Evolutionary conservation across 2,329 filamentous ascomycete genomes (phyloP).

Genomic region (Sporothrix luriei): DNA sequence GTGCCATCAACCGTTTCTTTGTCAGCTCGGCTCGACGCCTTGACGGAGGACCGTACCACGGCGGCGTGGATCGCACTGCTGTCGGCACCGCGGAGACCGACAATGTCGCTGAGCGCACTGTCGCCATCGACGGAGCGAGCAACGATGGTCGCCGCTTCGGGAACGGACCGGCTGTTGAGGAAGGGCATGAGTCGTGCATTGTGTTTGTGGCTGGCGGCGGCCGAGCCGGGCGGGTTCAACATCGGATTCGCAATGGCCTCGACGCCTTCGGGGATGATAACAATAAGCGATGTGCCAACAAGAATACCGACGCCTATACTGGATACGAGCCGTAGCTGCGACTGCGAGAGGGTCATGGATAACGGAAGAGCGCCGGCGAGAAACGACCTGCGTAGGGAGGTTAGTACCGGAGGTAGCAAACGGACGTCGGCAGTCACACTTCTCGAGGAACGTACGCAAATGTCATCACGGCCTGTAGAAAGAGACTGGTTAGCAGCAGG

Average conservation of each 20-base stretch:
- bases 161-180: not conserved
- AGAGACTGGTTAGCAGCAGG: conserved; percentile 35
- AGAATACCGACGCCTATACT: conserved; percentile 91
- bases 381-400: conserved; percentile 69
- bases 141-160: not conserved
- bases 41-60: not conserved
- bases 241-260: conserved; percentile 75
- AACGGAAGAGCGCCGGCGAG: conserved; percentile 88
- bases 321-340: conserved; percentile 85
- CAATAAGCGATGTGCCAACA: conserved; percentile 91
- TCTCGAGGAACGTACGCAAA: conserved; percentile 52
- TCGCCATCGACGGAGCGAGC: not conserved
- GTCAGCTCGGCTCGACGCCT: not conserved
- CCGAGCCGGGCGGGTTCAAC: conserved; percentile 25
- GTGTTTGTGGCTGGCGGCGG: conserved; percentile 6
- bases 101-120: not conserved
- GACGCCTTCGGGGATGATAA: conserved; percentile 96
- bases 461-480: conserved; percentile 58
- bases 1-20: not conserved
- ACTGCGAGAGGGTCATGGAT: conserved; percentile 81
- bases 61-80: not conserved
- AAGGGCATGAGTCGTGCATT: conserved; percentile 1
- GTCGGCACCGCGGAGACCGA: not conserved
- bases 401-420: not conserved
- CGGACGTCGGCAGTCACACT: conserved; percentile 17